Base-by-base conservation (phyloP, 768 basidiomycete species). In the Agaricus subrufescens region DNA sequence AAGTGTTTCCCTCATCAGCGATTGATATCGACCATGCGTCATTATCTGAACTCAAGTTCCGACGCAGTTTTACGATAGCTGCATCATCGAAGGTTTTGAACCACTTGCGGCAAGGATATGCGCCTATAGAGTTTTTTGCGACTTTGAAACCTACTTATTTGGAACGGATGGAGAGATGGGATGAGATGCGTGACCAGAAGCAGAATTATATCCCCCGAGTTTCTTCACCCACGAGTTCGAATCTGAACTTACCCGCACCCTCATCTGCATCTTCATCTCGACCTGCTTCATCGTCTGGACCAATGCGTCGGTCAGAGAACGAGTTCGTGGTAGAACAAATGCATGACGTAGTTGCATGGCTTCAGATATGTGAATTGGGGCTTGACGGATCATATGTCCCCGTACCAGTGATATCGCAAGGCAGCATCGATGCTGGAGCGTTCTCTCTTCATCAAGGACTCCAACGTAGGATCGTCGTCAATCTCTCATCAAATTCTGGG, bases 401-500 rank as follows among this genome's bases (percentile, higher is more conserved):
- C 23, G 88, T 94, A 0, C 88, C 91, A 8, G 92, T 98, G 9
- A 70, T 92, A 45, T 85, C 90, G 2, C 82, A 85, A 53, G 83
- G 85, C 15, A 73, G 73, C 56, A 76, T 92, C 51, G 94, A 96
- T 68, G 83, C 88, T 4, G 94, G 94, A 14, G 84, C 83, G 52
- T 96, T 97, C 71, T 84, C 83, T 57, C 76, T 98, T 19, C 94
- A 91, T 63, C 97, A 99, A 72, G 97, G 97, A 27, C 72, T 98
- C 26, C 97, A 99, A 67, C 80, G 97, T 23, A 84, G 91, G 11
- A 71, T 99, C 49, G 72, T 80, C 37, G 69, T 99, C 56, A 82
- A 81, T 0, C 74, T 98, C 31, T 85, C 84, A 14, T 96, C 91
- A 50, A 88, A 92, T 65, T 96, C 96, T 11, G 96, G 96, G 1